Evolutionary conservation across 2,329 filamentous ascomycete species (phyloP), one percentile per base, ranked within the genome.

Genomic region (Aspergillus fumigatus): DNA sequence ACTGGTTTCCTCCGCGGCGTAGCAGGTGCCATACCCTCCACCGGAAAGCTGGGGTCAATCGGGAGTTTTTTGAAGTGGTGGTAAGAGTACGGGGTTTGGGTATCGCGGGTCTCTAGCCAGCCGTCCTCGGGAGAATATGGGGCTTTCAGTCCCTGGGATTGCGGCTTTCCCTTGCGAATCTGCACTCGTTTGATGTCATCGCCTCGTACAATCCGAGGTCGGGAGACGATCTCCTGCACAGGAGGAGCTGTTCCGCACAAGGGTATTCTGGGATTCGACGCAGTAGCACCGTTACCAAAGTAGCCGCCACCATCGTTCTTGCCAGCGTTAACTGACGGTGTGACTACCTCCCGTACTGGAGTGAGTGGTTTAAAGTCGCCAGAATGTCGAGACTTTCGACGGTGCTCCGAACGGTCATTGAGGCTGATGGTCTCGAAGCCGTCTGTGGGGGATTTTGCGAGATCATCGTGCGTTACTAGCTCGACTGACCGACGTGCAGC

Each of bases 151-250:
- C 62, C 64, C n/a, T 61, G 62, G 10, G 67, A 62, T 38, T 64
- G 63, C 2, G 63, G 67, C 19, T 65, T 67, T 25, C 68, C 67
- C 32, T 61, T 64, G n/a, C 65, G 65, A 21, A 71, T 67, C 27
- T 72, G 59, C 1, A 73, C 65, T 11, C 67, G 61, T 51, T 67
- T 71, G 32, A 73, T 73, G 51, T 72, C 69, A 27, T 72, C 66
- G 10, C 62, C 55, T 9, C 65, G 62, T 17, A 73, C 64, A 17
- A 69, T 67, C n/a, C 69, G 70, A 11, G 69, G 72, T 17, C 66
- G 60, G 2, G 71, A 69, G 10, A 71, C 56, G 3, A 68, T 66
- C 49, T 75, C 70, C 21, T 67, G 62, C 9, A 65, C 62, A 40
- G 65, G 63, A 7, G 61, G 68, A 21, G 68, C 57, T 1, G 61